Evolutionary conservation across 345 rosid genomes (phyloP), one percentile per base, ranked within the genome.

Genomic region (Gossypium sturtianum): DNA sequence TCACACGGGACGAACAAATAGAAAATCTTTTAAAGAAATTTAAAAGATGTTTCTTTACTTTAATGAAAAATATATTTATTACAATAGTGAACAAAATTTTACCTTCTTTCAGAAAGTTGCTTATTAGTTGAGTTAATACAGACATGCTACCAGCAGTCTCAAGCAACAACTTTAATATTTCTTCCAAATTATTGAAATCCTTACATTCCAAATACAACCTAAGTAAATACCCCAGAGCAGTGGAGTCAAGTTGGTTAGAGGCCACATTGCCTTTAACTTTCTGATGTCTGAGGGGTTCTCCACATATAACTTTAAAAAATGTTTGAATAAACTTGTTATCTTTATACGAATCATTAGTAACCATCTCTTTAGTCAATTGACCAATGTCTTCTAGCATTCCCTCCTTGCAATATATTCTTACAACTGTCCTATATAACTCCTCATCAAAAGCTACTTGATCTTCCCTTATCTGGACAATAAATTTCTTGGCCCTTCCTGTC

Each of bases 71-170:
- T 67, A 48, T 23, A 48, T 48, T 49, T 49, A 68, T 48, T 68
- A 68, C 43, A 68, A 25, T 4, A 69, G 29, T 3, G 23, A 69
- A 27, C 59, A 68, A 16, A 58, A 43, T 43, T 68, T 7, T 80
- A 87, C 94, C 98, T 83, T 86, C 89, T 82, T 81, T 83, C 49
- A 85, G 77, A 66, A 83, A 84, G 63, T 82, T 85, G 83, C 75
- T 80, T 44, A 85, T 80, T 38, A 86, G 79, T 83, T 87, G 90
- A 79, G 76, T 83, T 25, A 84, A 83, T 38, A 81, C 78, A 3
- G 86, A 74, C 74, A 84, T 76, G 72, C 94, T 89, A 74, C 76
- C 83, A 66, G 72, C 86, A 66, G 79, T 78, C 82, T 76, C 79
- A 67, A 88, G 86, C 82, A 89, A 81, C 75, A 86, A 25, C 66